Evolutionary conservation across 2,329 filamentous ascomycete genomes (phyloP).

Genomic region (Sphaerostilbella broomeana): DNA sequence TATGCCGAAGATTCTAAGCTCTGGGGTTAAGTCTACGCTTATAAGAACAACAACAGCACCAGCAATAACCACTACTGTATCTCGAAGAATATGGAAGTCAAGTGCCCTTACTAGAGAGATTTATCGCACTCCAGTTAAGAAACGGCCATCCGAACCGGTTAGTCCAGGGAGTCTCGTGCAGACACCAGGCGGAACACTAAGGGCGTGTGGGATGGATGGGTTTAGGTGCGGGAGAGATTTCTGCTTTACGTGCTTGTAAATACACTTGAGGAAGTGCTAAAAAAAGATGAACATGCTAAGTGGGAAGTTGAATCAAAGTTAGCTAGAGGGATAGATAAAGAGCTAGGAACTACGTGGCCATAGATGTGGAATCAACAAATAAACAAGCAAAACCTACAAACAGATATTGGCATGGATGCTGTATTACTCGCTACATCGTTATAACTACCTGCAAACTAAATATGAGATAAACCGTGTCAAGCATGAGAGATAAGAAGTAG

Average conservation of each 20-base stretch:
- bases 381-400: background rate
- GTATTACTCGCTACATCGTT: conserved; percentile 22
- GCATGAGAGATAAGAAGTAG: conserved; percentile 6
- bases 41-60: no score
- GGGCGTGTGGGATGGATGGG: conserved; percentile 49
- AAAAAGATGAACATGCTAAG: background rate
- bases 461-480: conserved; percentile 3
- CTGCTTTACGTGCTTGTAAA: conserved; percentile 50
- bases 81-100: conserved; percentile 24
- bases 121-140: conserved; percentile 22
- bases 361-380: background rate
- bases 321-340: background rate
- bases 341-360: background rate
- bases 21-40: no score
- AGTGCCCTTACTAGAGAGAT: conserved; percentile 24
- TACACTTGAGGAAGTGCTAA: background rate
- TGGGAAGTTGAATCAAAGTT: background rate
- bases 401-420: conserved; percentile 14
- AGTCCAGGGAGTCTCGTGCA: conserved; percentile 26
- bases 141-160: conserved; percentile 14
- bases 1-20: conserved; percentile 14
- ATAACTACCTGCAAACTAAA: conserved; percentile 17
- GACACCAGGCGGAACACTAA: conserved; percentile 44
- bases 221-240: conserved; percentile 52
- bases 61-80: conserved; percentile 15